A percentile compares a stretch with the other conserved stretches of the same genome.
Conservation (phyloP, 108 stramenopile genomes). For the Skeletonema grethae region DNA sequence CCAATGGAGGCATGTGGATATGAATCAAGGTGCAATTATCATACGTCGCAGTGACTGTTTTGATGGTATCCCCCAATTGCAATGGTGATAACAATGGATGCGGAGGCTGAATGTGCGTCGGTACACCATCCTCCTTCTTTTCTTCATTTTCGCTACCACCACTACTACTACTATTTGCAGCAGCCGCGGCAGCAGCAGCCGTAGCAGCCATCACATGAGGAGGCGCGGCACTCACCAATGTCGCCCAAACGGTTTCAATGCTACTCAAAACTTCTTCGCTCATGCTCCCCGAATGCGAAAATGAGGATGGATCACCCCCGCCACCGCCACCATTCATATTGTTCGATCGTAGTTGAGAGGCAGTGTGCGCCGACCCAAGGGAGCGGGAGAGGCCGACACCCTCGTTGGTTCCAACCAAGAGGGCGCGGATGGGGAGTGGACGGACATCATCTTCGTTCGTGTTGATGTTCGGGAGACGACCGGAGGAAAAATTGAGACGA, state of each 20-base stretch:
- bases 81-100: conserved; percentile 44
- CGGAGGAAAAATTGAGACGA: conserved; percentile 52
- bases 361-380: conserved; percentile 39
- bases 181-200: background rate
- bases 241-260: conserved; percentile 53
- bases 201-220: conserved; percentile 47
- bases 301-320: background rate
- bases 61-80: conserved; percentile 26
- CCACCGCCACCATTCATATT: background rate
- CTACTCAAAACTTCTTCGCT: conserved; percentile 44
- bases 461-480: conserved; percentile 5
- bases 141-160: background rate
- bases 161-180: background rate
- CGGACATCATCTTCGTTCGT: background rate
- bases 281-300: conserved; percentile 23
- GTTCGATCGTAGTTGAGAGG: conserved; percentile 1
- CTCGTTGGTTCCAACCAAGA: conserved; percentile 56
- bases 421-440: conserved; percentile 36
- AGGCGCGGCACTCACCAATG: conserved; percentile 40
- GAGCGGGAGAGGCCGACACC: conserved; percentile 53
- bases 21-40: conserved; percentile 48
- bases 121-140: conserved; percentile 1
- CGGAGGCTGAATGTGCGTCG: conserved; percentile 27
- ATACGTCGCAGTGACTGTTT: conserved; percentile 36
- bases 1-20: conserved; percentile 46